These are phyloP conservation scores for Silene latifolia DNA, from an alignment of 148 eudicot genomes.

Conservation along the genomic window DNA sequence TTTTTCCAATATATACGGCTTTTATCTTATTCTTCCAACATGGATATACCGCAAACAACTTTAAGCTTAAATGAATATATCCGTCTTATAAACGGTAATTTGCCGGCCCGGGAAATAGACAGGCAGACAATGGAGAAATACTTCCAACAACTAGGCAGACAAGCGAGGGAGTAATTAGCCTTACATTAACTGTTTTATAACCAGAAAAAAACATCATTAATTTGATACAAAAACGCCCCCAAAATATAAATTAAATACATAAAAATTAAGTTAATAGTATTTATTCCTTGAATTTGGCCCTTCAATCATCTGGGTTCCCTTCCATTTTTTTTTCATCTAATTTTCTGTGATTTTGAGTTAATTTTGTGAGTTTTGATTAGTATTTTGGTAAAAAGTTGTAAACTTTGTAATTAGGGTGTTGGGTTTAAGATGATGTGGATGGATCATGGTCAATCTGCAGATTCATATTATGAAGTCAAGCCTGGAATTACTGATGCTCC, in stretches of 20 bases:
- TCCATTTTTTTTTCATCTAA: not conserved
- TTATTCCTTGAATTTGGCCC: constrained; percentile 18
- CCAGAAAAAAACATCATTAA: not conserved
- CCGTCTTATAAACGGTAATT: too few species aligned
- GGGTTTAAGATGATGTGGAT: constrained; percentile 46
- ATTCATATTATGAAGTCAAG: constrained; percentile 77
- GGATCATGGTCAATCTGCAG: constrained; percentile 75
- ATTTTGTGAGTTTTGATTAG: constrained; percentile 16
- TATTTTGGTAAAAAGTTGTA: constrained; percentile 18
- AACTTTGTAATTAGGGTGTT: too few species aligned
- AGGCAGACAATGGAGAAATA: constrained; percentile 5
- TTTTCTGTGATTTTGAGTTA: constrained; percentile 23
- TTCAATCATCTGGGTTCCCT: constrained; percentile 31
- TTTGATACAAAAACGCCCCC: not conserved
- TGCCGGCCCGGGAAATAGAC: not conserved
- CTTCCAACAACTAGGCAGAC: constrained; percentile 3
- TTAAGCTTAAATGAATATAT: too few species aligned
- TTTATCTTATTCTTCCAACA: too few species aligned
- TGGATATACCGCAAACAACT: too few species aligned
- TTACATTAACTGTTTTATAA: not conserved
- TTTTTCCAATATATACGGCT: too few species aligned
- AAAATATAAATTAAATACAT: not conserved
- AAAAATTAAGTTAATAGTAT: not conserved
- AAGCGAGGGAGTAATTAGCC: not conserved
- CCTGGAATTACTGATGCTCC: constrained; percentile 88